These are phyloP conservation scores for Pichia terricola DNA, from an alignment of 1,139 yeast genomes.

Conservation along the genomic window DNA sequence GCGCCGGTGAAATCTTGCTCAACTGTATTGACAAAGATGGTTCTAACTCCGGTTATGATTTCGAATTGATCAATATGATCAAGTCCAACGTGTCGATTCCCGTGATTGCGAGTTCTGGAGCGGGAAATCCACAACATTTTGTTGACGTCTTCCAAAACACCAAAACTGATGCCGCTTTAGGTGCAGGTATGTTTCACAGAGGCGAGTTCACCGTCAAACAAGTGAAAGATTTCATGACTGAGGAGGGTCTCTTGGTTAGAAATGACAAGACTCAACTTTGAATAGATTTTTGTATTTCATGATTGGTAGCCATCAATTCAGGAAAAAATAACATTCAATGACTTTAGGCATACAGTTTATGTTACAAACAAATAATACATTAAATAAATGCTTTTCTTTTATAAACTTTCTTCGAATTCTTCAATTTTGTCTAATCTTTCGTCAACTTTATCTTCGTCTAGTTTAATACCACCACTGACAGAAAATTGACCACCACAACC, in stretches of 20 bases:
- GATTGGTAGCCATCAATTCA: not conserved
- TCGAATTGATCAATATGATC: conserved; percentile 71
- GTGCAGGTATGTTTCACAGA: conserved; percentile 97
- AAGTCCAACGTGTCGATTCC: conserved; percentile 75
- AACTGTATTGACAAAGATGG: conserved; percentile 97
- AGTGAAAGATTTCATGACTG: conserved; percentile 58
- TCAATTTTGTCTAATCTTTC: conserved; percentile 38
- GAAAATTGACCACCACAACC: conserved; percentile 97
- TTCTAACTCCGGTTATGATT: conserved; percentile 82
- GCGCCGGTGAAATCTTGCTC: conserved; percentile 92
- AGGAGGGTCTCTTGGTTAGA: conserved; percentile 45
- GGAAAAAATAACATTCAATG: too few relatives aligned
- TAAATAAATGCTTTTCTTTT: not conserved
- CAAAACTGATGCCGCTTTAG: conserved; percentile 88
- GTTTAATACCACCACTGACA: conserved; percentile 68
- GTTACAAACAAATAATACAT: too few relatives aligned
- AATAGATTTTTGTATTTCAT: conserved; percentile 1
- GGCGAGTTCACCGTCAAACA: conserved; percentile 82
- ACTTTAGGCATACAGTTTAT: too few relatives aligned
- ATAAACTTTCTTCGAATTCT: conserved; percentile 28
- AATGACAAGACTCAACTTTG: conserved; percentile 24
- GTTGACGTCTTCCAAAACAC: conserved; percentile 76
- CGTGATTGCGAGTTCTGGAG: conserved; percentile 95
- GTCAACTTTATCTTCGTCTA: conserved; percentile 52
- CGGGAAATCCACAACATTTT: conserved; percentile 87